Evolutionary conservation across 1,284 basidiomycete genomes (phyloP).

Genomic region (Xanthoconium separans): DNA sequence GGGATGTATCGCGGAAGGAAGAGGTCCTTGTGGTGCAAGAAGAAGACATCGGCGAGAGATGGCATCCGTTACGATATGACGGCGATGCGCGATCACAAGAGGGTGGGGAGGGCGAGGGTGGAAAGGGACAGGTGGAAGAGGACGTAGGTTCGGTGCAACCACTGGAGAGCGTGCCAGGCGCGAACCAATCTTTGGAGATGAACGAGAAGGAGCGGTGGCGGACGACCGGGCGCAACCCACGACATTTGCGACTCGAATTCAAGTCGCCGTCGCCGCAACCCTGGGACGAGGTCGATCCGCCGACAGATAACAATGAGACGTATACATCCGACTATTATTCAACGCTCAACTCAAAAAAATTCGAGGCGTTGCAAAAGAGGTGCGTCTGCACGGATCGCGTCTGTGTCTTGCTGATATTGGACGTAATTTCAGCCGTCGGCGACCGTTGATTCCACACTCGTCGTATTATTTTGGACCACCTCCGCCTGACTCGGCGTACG

Average conservation of each 20-base stretch:
- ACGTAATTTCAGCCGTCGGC: constrained; percentile 34
- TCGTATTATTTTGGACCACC: constrained; percentile 84
- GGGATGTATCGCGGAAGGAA: constrained; percentile 12
- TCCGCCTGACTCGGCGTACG: constrained; percentile 68
- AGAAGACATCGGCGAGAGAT: constrained; percentile 30
- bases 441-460: constrained; percentile 66
- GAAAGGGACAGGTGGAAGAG: constrained; percentile 9
- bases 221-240: constrained; percentile 14
- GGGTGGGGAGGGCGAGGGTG: not conserved
- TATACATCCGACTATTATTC: constrained; percentile 39
- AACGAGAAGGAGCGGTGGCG: constrained; percentile 22
- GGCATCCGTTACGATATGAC: constrained; percentile 22
- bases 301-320: constrained; percentile 39
- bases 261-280: constrained; percentile 51
- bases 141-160: constrained; percentile 15
- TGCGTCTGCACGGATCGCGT: constrained; percentile 9
- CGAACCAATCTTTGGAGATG: constrained; percentile 14
- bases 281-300: constrained; percentile 59
- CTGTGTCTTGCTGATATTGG: not conserved
- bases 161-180: constrained; percentile 11
- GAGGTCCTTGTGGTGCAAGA: constrained; percentile 25
- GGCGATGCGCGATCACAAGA: constrained; percentile 14
- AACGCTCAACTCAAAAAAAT: constrained; percentile 32
- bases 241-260: constrained; percentile 33
- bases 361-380: constrained; percentile 28